Evolutionary conservation across 306 rosid genomes (phyloP), one percentile per base, ranked within the genome.

Genomic region (Trifolium subterraneum): DNA sequence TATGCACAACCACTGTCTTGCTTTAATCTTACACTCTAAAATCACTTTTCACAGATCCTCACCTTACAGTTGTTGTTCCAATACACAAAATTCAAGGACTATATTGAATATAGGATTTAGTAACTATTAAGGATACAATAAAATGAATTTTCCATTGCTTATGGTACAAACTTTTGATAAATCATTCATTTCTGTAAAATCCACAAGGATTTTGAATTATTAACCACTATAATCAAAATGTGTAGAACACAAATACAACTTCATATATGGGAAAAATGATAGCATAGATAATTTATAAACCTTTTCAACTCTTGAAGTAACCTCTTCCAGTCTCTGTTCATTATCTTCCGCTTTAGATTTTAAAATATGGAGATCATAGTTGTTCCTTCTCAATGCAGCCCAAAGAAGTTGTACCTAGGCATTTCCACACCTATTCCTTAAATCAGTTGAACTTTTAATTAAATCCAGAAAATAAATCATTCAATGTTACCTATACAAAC

Each of bases 391-490:
- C 56, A 80, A 85, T 58, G 80, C 63, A 55, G 84, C 65, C 98
- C 98, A 93, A 65, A 93, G 96, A 69, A 18, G 82, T 81, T 78
- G 97, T 51, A 93, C 96, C 98, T 93, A 78, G 52, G 76, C 51
- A 87, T 71, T 72, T 45, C 83, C 73, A 83, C 84, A 36, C 78
- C 86, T 68, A 85, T 75, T 79, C 76, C 84, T 85, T 86, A 81
- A 73, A 87, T 84, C 77, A 84, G 84, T 73, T 74, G 78, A 81
- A 79, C 76, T 62, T 81, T 75, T 71, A 82, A 45, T 35, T 27
- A 55, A 72, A 69, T 64, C 76, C 33, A 66, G 5, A 38, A 45
- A 44, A 48, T 11, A n/a, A 33, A 52, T 50, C 54, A 71, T 47
- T 62, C 39, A 41, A 8, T 8, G n/a, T 8, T 19, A 7, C 18